Conservation (phyloP, 163 green algal species). For the Scenedesmus sp. region DNA sequence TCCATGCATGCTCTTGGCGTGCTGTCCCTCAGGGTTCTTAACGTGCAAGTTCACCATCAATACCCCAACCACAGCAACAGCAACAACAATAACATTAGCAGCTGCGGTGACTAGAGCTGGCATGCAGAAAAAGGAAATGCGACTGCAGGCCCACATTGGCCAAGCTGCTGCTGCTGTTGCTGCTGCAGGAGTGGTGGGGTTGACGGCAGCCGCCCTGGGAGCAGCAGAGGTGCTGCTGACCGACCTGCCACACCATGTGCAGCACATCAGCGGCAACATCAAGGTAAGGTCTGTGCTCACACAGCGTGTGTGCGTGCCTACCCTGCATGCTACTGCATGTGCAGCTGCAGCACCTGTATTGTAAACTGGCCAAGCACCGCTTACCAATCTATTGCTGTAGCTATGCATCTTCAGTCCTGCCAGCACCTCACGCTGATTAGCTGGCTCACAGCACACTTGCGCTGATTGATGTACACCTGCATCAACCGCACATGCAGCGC, state of each 20-base stretch:
- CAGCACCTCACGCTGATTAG: not conserved
- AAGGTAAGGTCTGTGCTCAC: not conserved
- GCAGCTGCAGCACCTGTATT: not conserved
- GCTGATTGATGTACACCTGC: not conserved
- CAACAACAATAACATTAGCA: not conserved
- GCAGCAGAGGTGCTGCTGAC: conserved; percentile 26
- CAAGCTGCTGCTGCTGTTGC: not conserved
- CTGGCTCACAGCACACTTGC: not conserved
- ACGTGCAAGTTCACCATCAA: too few relatives aligned
- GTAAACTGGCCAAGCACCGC: not conserved
- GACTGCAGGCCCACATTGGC: not conserved
- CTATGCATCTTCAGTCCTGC: not conserved
- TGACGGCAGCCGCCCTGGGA: conserved; percentile 34
- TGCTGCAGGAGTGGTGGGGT: conserved; percentile 32
- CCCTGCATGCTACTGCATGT: not conserved
- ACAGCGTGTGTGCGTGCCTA: not conserved
- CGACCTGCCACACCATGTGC: conserved; percentile 38
- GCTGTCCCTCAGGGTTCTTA: too few relatives aligned
- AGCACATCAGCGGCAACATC: conserved; percentile 16
- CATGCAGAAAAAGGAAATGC: not conserved
- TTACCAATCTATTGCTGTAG: not conserved
- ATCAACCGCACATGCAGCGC: not conserved
- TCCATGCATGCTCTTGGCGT: too few relatives aligned
- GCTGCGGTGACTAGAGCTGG: not conserved
- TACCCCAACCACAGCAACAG: not conserved